These are phyloP conservation scores for Marasmius oreades DNA, from an alignment of 1,284 basidiomycete genomes.

Conservation along the genomic window DNA sequence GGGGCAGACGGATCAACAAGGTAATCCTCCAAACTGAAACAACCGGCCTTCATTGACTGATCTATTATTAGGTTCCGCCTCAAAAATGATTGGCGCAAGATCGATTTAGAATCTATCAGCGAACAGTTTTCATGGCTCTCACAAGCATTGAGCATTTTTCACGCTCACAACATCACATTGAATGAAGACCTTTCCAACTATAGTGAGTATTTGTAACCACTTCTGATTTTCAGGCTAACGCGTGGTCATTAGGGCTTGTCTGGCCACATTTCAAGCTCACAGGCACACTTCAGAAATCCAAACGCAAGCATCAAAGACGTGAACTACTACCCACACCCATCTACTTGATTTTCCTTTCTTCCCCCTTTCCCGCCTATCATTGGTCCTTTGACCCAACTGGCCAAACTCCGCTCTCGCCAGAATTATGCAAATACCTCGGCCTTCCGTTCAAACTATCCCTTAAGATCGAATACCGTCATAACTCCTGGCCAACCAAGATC, in stretches of 20 bases:
- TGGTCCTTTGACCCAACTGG: neutral
- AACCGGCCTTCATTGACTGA: too few relatives aligned
- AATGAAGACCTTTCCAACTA: neutral
- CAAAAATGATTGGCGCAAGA: too few relatives aligned
- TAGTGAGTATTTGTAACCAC: neutral
- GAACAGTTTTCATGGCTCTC: neutral
- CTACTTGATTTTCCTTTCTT: neutral
- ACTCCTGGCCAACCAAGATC: neutral
- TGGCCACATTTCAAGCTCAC: neutral
- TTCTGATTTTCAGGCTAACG: neutral
- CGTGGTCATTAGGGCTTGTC: neutral
- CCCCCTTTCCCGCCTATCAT: neutral
- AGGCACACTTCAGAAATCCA: neutral
- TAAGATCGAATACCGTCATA: neutral
- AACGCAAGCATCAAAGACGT: neutral
- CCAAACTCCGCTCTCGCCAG: neutral
- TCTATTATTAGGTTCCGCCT: too few relatives aligned
- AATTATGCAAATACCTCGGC: neutral
- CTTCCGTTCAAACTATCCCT: neutral
- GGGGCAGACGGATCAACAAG: too few relatives aligned
- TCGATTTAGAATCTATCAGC: too few relatives aligned
- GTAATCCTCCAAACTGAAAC: too few relatives aligned
- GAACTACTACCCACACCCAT: neutral
- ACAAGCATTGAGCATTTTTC: neutral
- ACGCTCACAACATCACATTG: neutral